Percentiles rank a stretch among this genome's conserved stretches.
These are phyloP conservation scores for Polygonum maritimum DNA, from an alignment of 148 eudicot species.

Conservation along the genomic window DNA sequence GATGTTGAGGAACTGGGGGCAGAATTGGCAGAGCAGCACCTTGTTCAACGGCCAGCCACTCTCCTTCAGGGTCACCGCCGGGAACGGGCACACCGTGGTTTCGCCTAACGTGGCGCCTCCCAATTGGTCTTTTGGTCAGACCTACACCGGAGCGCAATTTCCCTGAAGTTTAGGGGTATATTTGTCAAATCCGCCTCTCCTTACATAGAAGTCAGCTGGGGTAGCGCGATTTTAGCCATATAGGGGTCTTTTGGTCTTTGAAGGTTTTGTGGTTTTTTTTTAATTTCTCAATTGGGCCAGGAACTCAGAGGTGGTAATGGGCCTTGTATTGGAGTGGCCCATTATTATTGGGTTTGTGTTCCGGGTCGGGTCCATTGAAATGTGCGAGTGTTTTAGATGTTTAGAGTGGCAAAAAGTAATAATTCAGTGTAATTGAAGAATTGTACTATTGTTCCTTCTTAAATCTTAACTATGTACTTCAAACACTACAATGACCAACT, in stretches of 20 bases:
- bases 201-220: too few species aligned
- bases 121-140: conserved; percentile 63
- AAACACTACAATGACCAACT: neutral
- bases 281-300: neutral
- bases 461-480: neutral
- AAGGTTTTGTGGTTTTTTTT: neutral
- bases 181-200: neutral
- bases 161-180: conserved; percentile 1
- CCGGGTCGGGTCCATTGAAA: neutral
- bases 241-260: neutral
- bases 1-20: conserved; percentile 84
- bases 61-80: conserved; percentile 65
- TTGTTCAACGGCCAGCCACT: conserved; percentile 49
- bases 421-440: neutral
- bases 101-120: conserved; percentile 53
- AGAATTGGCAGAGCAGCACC: conserved; percentile 72
- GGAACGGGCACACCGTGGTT: conserved; percentile 51
- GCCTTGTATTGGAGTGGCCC: conserved; percentile 1
- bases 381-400: neutral
- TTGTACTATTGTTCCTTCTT: neutral
- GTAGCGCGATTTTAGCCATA: neutral
- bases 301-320: neutral
- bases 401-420: neutral
- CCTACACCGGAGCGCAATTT: conserved; percentile 53
- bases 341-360: neutral